These are phyloP conservation scores for Helotiales sp. DNA, from an alignment of 2,329 filamentous ascomycete genomes.

Conservation along the genomic window DNA sequence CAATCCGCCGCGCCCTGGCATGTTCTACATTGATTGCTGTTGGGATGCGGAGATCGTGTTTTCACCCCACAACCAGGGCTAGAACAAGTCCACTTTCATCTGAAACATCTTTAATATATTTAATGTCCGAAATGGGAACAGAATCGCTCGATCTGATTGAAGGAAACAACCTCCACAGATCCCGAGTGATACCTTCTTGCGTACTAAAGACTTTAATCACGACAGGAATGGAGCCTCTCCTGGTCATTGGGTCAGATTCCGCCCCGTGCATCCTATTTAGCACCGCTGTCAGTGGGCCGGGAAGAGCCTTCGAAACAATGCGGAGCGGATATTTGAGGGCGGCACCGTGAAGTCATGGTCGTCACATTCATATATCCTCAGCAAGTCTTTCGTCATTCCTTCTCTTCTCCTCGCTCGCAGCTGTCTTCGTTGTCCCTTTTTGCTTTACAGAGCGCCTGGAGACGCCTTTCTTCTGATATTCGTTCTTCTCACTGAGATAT, in stretches of 20 bases:
- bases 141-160: background rate
- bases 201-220: background rate
- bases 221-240: background rate
- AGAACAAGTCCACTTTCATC: background rate
- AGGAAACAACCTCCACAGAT: background rate
- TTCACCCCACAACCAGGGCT: background rate
- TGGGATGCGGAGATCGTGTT: background rate
- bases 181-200: background rate
- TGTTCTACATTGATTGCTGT: background rate
- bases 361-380: conserved; percentile 4
- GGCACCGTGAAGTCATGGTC: background rate
- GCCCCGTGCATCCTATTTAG: background rate
- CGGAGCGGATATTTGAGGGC: background rate
- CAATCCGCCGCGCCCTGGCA: background rate
- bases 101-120: conserved; percentile 2
- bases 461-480: conserved; percentile 19
- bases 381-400: background rate
- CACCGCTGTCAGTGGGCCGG: background rate
- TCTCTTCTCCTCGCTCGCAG: background rate
- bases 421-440: background rate
- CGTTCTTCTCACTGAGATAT: conserved; percentile 1
- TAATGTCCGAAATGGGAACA: background rate
- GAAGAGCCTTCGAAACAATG: background rate
- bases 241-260: background rate
- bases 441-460: conserved; percentile 15